Conservation (phyloP, 1,284 basidiomycete genomes). For the Rhodotorula sp. region DNA sequence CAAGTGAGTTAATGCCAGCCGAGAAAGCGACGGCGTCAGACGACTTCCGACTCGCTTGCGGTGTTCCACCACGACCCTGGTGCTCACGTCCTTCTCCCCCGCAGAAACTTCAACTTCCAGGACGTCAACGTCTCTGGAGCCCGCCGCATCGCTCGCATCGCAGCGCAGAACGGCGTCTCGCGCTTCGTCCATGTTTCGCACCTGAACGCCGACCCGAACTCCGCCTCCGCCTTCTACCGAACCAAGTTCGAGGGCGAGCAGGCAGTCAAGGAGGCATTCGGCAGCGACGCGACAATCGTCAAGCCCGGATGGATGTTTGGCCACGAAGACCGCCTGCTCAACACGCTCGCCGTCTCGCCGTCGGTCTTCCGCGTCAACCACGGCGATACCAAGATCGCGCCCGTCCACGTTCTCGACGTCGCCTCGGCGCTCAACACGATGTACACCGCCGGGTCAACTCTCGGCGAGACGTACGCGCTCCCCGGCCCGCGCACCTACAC, state of each 20-base stretch:
- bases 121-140: conserved; percentile 74
- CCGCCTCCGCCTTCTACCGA: conserved; percentile 78
- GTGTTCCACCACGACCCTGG: too few species aligned
- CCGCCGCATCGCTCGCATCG: conserved; percentile 68
- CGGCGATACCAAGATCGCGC: conserved; percentile 79
- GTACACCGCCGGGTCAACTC: conserved; percentile 61
- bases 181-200: conserved; percentile 95
- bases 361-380: conserved; percentile 92
- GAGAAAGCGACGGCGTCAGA: too few species aligned
- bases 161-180: conserved; percentile 71
- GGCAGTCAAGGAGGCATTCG: conserved; percentile 79
- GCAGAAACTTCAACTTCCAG: conserved; percentile 76
- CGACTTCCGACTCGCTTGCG: too few species aligned
- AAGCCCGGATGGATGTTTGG: conserved; percentile 84
- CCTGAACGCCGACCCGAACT: conserved; percentile 79
- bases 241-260: conserved; percentile 90
- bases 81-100: too few species aligned
- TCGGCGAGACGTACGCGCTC: conserved; percentile 69
- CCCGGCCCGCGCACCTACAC: conserved; percentile 87
- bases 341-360: conserved; percentile 91
- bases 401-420: conserved; percentile 91
- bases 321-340: conserved; percentile 90
- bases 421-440: conserved; percentile 85
- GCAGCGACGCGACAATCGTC: conserved; percentile 76
- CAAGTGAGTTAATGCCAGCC: conserved; percentile 56